phyloP scores from a whole-genome alignment of 108 stramenopile species.

The Pseudonitzschia multiseries region DNA sequence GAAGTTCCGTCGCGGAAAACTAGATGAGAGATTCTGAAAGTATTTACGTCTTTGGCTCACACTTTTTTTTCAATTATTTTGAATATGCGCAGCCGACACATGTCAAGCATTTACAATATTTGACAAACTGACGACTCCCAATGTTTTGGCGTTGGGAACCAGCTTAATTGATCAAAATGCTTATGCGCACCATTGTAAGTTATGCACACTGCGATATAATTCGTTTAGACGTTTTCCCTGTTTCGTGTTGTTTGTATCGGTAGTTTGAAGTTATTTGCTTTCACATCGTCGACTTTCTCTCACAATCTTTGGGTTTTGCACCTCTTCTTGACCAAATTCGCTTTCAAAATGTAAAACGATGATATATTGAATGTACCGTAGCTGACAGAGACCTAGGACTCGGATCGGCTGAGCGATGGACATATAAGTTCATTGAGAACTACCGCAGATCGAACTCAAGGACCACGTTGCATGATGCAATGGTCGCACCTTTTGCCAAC shows the following conservation, averaged over 20 bases:
- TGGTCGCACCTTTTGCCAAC: slow-evolving; percentile 42
- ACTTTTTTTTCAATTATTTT: no score
- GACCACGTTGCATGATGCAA: slow-evolving; percentile 32
- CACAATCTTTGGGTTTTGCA: not conserved
- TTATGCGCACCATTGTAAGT: slow-evolving; percentile 69
- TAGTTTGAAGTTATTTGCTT: no score
- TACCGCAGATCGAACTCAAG: slow-evolving; percentile 11
- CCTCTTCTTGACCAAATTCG: not conserved
- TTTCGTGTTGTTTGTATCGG: not conserved
- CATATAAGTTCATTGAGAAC: slow-evolving; percentile 38
- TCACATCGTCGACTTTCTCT: not conserved
- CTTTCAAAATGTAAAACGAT: not conserved
- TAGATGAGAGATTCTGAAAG: not conserved
- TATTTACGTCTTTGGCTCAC: not conserved
- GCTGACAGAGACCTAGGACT: slow-evolving; percentile 54
- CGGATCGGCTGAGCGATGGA: slow-evolving; percentile 79
- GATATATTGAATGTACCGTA: not conserved
- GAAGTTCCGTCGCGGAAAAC: not conserved
- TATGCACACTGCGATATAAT: not conserved
- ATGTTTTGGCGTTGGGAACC: slow-evolving; percentile 78
- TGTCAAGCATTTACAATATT: slow-evolving; percentile 93
- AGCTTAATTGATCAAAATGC: slow-evolving; percentile 69
- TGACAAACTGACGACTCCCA: slow-evolving; percentile 57
- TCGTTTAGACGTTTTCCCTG: not conserved
- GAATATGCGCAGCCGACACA: slow-evolving; percentile 67